Percentiles rank a stretch among this genome's conserved stretches.
These are phyloP conservation scores for Aplosporella prunicola DNA, from an alignment of 2,329 filamentous ascomycete genomes.

Conservation along the genomic window DNA sequence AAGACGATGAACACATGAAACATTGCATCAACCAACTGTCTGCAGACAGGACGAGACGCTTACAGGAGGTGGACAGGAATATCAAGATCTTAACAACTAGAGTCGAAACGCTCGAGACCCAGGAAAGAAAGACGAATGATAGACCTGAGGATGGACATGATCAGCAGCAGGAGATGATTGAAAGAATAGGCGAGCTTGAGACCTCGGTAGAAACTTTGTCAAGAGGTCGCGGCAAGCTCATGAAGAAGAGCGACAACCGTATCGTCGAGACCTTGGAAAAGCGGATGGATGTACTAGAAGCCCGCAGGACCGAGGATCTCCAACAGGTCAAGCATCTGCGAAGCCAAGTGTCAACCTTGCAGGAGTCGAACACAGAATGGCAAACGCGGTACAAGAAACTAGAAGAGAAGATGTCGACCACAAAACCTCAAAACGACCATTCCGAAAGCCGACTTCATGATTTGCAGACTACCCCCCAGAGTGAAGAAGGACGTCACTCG, in stretches of 20 bases:
- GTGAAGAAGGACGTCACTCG: too few species aligned
- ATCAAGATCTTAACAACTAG: constrained; percentile 10
- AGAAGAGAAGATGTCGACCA: background rate
- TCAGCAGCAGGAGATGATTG: background rate
- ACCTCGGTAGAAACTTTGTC: background rate
- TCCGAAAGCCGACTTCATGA: too few species aligned
- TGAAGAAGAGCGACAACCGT: too few species aligned
- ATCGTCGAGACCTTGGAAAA: background rate
- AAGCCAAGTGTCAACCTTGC: background rate
- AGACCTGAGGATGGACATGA: background rate
- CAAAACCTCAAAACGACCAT: too few species aligned
- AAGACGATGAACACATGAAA: constrained; percentile 16
- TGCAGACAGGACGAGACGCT: constrained; percentile 7
- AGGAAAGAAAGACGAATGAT: background rate
- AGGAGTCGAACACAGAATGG: background rate
- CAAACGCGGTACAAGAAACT: background rate
- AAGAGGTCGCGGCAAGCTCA: background rate
- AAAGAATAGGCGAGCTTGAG: background rate
- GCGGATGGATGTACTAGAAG: background rate
- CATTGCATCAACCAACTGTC: constrained; percentile 12
- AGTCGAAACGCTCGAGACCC: background rate
- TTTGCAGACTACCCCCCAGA: too few species aligned
- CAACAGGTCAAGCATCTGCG: too few species aligned
- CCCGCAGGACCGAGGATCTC: background rate
- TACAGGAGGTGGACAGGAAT: constrained; percentile 8